These are phyloP conservation scores for Xanthoconium purpureum DNA, from an alignment of 768 basidiomycete genomes.

Conservation along the genomic window DNA sequence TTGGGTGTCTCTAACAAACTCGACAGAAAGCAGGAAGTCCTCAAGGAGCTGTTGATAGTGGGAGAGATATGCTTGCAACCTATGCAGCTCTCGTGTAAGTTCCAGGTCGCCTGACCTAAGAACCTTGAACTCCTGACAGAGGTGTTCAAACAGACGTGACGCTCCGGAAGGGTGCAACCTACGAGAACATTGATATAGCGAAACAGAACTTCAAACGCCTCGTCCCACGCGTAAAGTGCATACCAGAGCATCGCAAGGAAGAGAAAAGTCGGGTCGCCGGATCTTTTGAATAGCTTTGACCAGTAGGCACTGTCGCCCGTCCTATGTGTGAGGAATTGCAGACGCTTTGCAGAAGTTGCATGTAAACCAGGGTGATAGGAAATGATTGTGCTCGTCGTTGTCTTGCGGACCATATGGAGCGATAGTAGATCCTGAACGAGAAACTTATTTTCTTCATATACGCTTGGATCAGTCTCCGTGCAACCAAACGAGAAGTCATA, in stretches of 20 bases:
- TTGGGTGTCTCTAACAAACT: constrained; percentile 50
- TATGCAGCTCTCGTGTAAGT: constrained; percentile 52
- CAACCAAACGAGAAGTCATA: neutral
- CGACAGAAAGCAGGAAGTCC: constrained; percentile 51
- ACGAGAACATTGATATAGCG: constrained; percentile 50
- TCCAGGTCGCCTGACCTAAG: constrained; percentile 42
- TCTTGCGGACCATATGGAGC: constrained; percentile 37
- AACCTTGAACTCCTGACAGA: constrained; percentile 43
- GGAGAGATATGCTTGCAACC: constrained; percentile 51
- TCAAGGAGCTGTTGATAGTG: constrained; percentile 52
- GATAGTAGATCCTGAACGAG: constrained; percentile 36
- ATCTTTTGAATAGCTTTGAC: constrained; percentile 29
- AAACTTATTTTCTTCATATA: constrained; percentile 12
- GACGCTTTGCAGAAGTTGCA: constrained; percentile 24
- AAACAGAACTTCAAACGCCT: constrained; percentile 50
- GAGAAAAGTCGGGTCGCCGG: constrained; percentile 33
- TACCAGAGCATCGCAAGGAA: constrained; percentile 52
- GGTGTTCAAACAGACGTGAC: neutral
- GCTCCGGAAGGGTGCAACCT: neutral
- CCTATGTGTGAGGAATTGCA: constrained; percentile 27
- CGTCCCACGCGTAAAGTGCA: constrained; percentile 60
- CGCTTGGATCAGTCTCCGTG: neutral
- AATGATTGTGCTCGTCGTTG: constrained; percentile 34
- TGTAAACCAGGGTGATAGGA: constrained; percentile 28
- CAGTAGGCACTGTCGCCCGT: constrained; percentile 36